Conservation (phyloP, 2,329 filamentous ascomycete genomes). For the Dryadomyces quercus-mongolicae region DNA sequence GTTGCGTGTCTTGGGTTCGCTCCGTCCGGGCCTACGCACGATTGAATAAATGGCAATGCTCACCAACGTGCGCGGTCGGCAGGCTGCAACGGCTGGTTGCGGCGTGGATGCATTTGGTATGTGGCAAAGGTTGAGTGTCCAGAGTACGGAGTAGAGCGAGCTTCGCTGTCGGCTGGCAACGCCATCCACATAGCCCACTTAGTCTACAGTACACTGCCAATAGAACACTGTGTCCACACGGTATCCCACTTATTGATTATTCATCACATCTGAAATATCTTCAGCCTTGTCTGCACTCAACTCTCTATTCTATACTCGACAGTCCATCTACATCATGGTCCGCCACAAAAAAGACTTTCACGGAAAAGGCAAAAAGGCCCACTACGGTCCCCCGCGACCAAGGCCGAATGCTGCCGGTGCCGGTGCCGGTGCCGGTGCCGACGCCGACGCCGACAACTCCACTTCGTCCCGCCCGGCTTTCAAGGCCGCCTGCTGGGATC, state of each 20-base stretch:
- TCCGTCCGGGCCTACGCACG: neutral
- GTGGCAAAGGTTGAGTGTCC: neutral
- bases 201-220: neutral
- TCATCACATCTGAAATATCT: neutral
- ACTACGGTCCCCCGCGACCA: slow-evolving; percentile 43
- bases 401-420: slow-evolving; percentile 16
- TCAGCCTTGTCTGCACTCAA: neutral
- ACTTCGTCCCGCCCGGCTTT: slow-evolving; percentile 36
- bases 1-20: too few species aligned
- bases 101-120: neutral
- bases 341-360: slow-evolving; percentile 89
- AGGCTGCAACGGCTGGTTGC: neutral
- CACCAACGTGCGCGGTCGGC: neutral
- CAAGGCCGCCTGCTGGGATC: slow-evolving; percentile 95
- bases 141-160: neutral
- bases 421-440: slow-evolving; percentile 30
- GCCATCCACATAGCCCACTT: neutral
- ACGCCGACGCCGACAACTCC: slow-evolving; percentile 18
- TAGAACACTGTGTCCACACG: neutral
- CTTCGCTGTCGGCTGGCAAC: neutral
- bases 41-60: neutral
- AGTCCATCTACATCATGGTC: slow-evolving; percentile 52
- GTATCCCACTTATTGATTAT: neutral
- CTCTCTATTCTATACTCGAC: neutral
- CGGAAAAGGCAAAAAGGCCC: slow-evolving; percentile 60